Evolutionary conservation across 176 grass and related monocot genomes (phyloP).

Genomic region (Echinochloa phyllopogon): DNA sequence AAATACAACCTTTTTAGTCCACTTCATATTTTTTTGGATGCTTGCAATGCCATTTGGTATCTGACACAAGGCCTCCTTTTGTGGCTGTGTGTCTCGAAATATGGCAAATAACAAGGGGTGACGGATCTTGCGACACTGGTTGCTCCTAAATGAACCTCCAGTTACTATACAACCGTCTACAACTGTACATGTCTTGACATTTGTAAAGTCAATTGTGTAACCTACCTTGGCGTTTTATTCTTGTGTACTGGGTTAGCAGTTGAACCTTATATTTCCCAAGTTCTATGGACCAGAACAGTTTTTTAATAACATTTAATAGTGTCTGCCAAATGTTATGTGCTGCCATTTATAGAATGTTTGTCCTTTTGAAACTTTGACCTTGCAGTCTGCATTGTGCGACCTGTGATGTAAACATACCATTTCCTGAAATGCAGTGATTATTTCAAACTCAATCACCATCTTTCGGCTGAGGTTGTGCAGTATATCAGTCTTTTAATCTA

Average conservation of each 20-base stretch:
- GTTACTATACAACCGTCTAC: slow-evolving; percentile 29
- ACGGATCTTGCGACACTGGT: slow-evolving; percentile 21
- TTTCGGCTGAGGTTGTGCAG: slow-evolving; percentile 37
- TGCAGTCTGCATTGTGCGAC: background rate
- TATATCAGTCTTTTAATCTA: background rate
- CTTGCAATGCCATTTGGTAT: slow-evolving; percentile 6
- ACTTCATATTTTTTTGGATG: too few relatives aligned
- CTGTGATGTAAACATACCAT: slow-evolving; percentile 17
- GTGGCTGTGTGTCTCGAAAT: background rate
- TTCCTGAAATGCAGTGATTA: slow-evolving; percentile 36
- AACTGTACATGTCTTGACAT: background rate
- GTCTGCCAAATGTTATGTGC: background rate
- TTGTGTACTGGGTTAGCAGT: too few relatives aligned
- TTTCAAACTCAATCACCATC: slow-evolving; percentile 31
- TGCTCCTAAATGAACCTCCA: background rate
- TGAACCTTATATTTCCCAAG: too few relatives aligned
- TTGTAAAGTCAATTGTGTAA: too few relatives aligned
- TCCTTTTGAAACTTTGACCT: too few relatives aligned
- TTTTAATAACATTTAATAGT: too few relatives aligned
- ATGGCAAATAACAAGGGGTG: slow-evolving; percentile 23
- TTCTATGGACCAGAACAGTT: too few relatives aligned
- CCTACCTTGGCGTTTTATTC: too few relatives aligned
- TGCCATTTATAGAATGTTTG: background rate
- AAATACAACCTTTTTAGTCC: background rate
- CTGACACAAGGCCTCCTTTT: slow-evolving; percentile 13